These are phyloP conservation scores for Alternaria brassicae DNA, from an alignment of 2,329 filamentous ascomycete species.

Conservation along the genomic window DNA sequence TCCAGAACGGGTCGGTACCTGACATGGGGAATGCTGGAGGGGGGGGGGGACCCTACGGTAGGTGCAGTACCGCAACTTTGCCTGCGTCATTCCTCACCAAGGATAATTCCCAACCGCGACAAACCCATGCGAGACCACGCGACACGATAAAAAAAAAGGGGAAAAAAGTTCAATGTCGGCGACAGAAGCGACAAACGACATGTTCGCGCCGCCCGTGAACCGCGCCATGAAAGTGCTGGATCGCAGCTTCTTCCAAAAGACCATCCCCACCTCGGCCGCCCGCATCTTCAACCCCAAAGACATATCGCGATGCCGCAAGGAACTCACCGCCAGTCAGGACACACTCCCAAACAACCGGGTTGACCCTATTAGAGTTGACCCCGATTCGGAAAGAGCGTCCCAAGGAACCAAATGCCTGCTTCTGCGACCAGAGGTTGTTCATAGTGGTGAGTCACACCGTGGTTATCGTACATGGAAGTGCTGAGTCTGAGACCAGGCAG, in stretches of 20 bases:
- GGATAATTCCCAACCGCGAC: slow-evolving; percentile 9
- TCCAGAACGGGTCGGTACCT: slow-evolving; percentile 1
- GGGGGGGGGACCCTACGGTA: too few relatives aligned
- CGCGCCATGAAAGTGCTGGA: slow-evolving; percentile 82
- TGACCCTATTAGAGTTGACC: slow-evolving; percentile 65
- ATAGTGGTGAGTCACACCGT: slow-evolving; percentile 42
- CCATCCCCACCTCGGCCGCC: slow-evolving; percentile 77
- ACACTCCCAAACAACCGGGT: slow-evolving; percentile 70
- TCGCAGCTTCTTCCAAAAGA: slow-evolving; percentile 80
- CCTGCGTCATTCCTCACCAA: slow-evolving; percentile 16
- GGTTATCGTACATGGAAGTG: slow-evolving; percentile 23
- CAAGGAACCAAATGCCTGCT: slow-evolving; percentile 56
- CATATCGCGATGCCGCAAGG: slow-evolving; percentile 73
- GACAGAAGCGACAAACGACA: slow-evolving; percentile 45
- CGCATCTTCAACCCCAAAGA: slow-evolving; percentile 76
- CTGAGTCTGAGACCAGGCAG: slow-evolving; percentile 57
- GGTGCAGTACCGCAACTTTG: slow-evolving; percentile 4
- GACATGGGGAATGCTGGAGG: background rate
- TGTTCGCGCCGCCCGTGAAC: slow-evolving; percentile 82
- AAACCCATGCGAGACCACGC: background rate
- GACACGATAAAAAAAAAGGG: too few relatives aligned
- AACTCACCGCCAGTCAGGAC: slow-evolving; percentile 70
- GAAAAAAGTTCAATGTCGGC: slow-evolving; percentile 44
- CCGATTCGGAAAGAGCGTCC: slow-evolving; percentile 64
- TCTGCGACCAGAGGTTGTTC: slow-evolving; percentile 53